Evolutionary conservation across 306 rosid genomes (phyloP).

Genomic region (Fragaria iinumae): DNA sequence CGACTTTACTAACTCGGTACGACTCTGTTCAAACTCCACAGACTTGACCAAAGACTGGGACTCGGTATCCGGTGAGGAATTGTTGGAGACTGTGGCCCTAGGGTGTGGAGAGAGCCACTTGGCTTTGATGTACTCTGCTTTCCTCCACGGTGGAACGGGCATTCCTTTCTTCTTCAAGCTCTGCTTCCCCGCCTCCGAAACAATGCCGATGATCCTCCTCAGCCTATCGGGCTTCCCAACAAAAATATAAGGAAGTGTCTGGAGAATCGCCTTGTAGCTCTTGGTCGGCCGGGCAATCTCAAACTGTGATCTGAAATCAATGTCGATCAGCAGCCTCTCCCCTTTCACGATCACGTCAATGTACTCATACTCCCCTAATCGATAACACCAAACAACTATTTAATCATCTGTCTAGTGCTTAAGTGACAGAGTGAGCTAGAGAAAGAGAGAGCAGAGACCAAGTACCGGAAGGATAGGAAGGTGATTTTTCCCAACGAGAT

Average conservation of each 20-base stretch:
- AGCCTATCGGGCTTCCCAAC: slow-evolving; percentile 66
- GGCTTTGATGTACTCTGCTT: slow-evolving; percentile 59
- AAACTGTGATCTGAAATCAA: slow-evolving; percentile 81
- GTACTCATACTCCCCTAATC: slow-evolving; percentile 73
- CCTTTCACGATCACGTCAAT: slow-evolving; percentile 50
- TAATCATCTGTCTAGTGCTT: not conserved
- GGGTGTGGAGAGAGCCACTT: slow-evolving; percentile 69
- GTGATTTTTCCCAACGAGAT: slow-evolving; percentile 85
- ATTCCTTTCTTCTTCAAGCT: slow-evolving; percentile 74
- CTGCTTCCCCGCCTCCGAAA: slow-evolving; percentile 76
- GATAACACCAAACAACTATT: not conserved
- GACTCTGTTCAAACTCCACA: slow-evolving; percentile 11
- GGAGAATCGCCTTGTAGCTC: slow-evolving; percentile 54
- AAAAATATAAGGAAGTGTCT: slow-evolving; percentile 59
- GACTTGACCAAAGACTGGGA: slow-evolving; percentile 10
- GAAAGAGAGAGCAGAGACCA: not conserved
- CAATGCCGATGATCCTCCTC: slow-evolving; percentile 50
- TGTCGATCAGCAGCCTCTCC: slow-evolving; percentile 55
- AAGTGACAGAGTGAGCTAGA: not conserved
- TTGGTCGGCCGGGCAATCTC: slow-evolving; percentile 76
- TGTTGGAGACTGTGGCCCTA: slow-evolving; percentile 6
- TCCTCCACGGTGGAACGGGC: slow-evolving; percentile 83
- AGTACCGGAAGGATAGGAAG: slow-evolving; percentile 65
- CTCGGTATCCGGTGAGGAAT: not conserved
- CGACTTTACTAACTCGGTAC: not conserved